Base-by-base conservation (phyloP, 225 moss, liverwort and hornwort genomes). In the Physcomitrium patens region DNA sequence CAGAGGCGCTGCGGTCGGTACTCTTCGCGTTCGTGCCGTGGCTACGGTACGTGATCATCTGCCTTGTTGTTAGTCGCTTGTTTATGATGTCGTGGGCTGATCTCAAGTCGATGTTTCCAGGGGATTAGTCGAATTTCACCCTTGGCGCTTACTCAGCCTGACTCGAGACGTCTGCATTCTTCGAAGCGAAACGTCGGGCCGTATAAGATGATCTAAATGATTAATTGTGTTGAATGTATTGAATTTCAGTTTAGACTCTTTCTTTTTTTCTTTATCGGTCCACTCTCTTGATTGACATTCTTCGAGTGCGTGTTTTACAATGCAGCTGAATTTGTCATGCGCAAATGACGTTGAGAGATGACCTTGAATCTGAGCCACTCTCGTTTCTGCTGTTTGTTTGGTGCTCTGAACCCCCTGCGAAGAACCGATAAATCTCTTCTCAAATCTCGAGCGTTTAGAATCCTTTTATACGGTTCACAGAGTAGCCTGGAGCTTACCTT, bases 1-100 rank as follows among this genome's bases (percentile, higher is more conserved):
- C 9, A 71, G 55, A 13, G 20, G 49, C 1, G 46, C 46, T 6
- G n/a, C 47, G 12, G 13, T 58, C 0, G 72, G 72, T 23, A 13
- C 18, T 19, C 58, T 65, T 12, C 24, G 72, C 15, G 50, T 86
- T 28, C 83, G 80, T 3, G 83, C 83, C 37, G 86, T 86, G 71
- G 68, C 80, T 72, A 55, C 86, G 80, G 86, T 86, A 76, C 28
- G 74, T 17, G 47, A 16, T 0, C 0, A 1, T 12, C 20, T 11
- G 15, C 16, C 49, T 22, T 22, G 3, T 5, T 51, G 12, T 19
- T 12, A 13, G 11, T 2, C 1, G 16, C 19, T 13, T 42, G 31
- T 1, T 53, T 51, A 1, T 0, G 28, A 8, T 11, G 52, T 1
- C 28, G 51, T 23, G 3, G 42, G 54, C 8, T 43, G 22, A 0